A percentile compares a stretch with the other conserved stretches of the same genome.
Conservation (phyloP, 2,329 filamentous ascomycete genomes). For the Aspergillus vadensis region DNA sequence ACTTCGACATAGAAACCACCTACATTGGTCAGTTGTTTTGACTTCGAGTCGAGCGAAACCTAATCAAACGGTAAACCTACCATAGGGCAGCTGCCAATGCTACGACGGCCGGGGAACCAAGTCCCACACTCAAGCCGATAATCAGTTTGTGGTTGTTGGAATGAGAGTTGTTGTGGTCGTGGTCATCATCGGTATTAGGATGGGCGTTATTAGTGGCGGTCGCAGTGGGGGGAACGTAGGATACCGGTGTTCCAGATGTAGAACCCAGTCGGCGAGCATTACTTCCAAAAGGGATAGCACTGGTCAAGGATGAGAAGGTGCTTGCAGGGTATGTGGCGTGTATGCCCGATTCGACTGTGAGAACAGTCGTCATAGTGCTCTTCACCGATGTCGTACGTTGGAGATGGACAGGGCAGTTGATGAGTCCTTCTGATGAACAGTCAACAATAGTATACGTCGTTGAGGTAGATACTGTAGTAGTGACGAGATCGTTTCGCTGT, state of each 20-base stretch:
- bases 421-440: neutral
- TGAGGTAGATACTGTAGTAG: neutral
- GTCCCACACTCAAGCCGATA: constrained; percentile 11
- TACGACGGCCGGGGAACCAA: constrained; percentile 1
- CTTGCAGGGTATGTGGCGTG: neutral
- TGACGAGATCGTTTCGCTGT: neutral
- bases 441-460: constrained; percentile 5
- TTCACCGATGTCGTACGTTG: constrained; percentile 2
- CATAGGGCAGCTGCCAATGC: neutral
- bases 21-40: too few species aligned
- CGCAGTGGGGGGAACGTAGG: constrained; percentile 5
- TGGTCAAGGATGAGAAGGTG: constrained; percentile 2
- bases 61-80: neutral
- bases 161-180: neutral
- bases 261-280: neutral
- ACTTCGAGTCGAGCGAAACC: too few species aligned
- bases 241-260: neutral
- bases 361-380: constrained; percentile 5
- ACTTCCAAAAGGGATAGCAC: constrained; percentile 6
- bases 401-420: constrained; percentile 5
- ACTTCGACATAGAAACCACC: too few species aligned
- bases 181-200: neutral
- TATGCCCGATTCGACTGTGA: constrained; percentile 1
- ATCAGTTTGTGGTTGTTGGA: constrained; percentile 2
- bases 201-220: neutral